Base-by-base conservation (phyloP, 352 stramenopile species). In the Pythium insidiosum region DNA sequence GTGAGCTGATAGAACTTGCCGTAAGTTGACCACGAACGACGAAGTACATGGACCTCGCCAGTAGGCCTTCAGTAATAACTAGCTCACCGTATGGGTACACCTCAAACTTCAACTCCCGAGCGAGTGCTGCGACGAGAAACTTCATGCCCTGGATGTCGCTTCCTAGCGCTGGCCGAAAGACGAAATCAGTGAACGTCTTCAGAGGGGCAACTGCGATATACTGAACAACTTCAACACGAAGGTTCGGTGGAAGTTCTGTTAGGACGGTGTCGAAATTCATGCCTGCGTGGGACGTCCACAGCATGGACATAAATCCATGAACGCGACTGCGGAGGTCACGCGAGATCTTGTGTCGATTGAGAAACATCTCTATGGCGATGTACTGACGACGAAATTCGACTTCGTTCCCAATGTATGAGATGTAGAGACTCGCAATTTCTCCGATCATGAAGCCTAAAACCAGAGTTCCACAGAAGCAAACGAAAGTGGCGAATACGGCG, bases 401-500 rank as follows among this genome's bases (percentile, higher is more conserved):
- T 43, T 84, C 61, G 33, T 84, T 77, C 9, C 63, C 53, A 19
- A 83, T 87, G 16, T 57, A 75, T 7, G 68, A 84, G 33, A 87
- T 81, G 52, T 79, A 84, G 24, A 87, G 47, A 25, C 62, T 79
- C 2, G 74, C 71, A 26, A 83, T 70, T 30, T 87, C 71, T 5
- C 74, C 69, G 40, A 84, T 84, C 59, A 84, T 77, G 51, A 84
- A 87, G 2, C 66, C 68, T 65, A 81, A 83, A 1, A 66, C 56
- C 13, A 87, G 56, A 1, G 77, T 37, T 0, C 74, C 67, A 4
- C 60, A 28, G 40, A 84, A 84, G 43, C 66, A 83, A 15, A 77
- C 56, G 2, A 58, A n/a, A 39, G 81, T 69, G 11, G 70, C 66
- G 35, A 87, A 84, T 2, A 68, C 50, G 29, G 66, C 53, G 9